Conservation (phyloP, 805 yeast species). For the Pichia insulana region DNA sequence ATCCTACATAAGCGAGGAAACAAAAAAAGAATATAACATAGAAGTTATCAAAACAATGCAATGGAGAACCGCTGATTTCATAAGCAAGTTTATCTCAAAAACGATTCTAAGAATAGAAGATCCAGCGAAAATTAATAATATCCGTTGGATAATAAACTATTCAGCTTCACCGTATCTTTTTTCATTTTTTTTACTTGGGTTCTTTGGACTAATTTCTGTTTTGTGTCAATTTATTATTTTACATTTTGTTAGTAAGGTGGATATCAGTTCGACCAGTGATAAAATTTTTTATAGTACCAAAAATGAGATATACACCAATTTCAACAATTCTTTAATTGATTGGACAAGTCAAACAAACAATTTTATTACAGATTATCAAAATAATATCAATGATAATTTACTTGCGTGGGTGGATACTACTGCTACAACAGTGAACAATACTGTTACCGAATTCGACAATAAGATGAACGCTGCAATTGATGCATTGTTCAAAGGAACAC, state of each 20-base stretch:
- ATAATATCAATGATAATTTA: conserved; percentile 48
- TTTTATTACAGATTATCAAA: conserved; percentile 41
- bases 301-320: conserved; percentile 7
- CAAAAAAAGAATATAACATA: conserved; percentile 14
- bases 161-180: conserved; percentile 45
- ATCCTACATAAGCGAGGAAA: conserved; percentile 8
- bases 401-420: conserved; percentile 59
- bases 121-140: conserved; percentile 13
- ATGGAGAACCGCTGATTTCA: conserved; percentile 16
- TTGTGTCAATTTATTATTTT: conserved; percentile 46
- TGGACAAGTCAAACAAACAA: conserved; percentile 55
- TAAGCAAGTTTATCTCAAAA: conserved; percentile 15
- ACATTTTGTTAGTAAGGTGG: conserved; percentile 1
- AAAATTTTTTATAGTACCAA: conserved; percentile 11
- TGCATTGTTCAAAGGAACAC: conserved; percentile 58
- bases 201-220: conserved; percentile 48
- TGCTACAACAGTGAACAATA: conserved; percentile 48
- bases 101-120: conserved; percentile 11
- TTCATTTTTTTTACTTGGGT: conserved; percentile 41
- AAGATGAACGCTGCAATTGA: conserved; percentile 52
- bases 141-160: conserved; percentile 41
- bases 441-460: conserved; percentile 47
- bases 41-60: conserved; percentile 23
- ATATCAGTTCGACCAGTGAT: neutral
- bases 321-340: conserved; percentile 27